Base-by-base conservation (phyloP, 176 grass and related monocot species). In the Avena eriantha region DNA sequence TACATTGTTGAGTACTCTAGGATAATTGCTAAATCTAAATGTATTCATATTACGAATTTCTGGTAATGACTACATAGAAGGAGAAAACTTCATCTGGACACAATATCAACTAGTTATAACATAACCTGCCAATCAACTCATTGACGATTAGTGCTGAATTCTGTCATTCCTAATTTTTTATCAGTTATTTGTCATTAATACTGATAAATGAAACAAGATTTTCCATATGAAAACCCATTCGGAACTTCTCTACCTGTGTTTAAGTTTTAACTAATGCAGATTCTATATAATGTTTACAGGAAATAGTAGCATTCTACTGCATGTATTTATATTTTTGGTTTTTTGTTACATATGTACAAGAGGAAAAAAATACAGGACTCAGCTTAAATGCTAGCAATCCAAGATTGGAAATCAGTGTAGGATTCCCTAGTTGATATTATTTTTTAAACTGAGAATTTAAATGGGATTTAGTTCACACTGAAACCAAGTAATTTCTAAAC, bases 61-160 rank as follows among this genome's bases (percentile, higher is more conserved):
- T 46, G 46, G 35, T 71, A 50, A 49, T 49, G 2, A 80, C 87
- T 75, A 36, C 21, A 74, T 85, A 81, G 41, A 13, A 55, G 72
- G 45, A 77, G 18, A 45, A 22, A 73, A 54, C 17, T 79, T 50
- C 50, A 58, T 80, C 59, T 35, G 22, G 41, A 22, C 46, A 73
- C 77, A 51, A 59, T 41, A 74, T 80, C 15, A 56, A 24, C 24
- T 85, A 33, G 31, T 46, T 51, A 70, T 55, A 47, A 4, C 17
- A 47, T 31, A 19, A 60, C 77, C 35, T 85, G 23, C 13, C 24
- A 75, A 46, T 47, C 31, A 17, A 46, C 55, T 65, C 66, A 26
- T 55, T 80, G 36, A 48, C 26, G 9, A 10, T 63, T 79, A 41
- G 34, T 51, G 66, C 49, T 84, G 53, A 49, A 79, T 79, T 29